These are phyloP conservation scores for Beauveria pseudobassiana DNA, from an alignment of 2,329 filamentous ascomycete genomes.

Conservation along the genomic window DNA sequence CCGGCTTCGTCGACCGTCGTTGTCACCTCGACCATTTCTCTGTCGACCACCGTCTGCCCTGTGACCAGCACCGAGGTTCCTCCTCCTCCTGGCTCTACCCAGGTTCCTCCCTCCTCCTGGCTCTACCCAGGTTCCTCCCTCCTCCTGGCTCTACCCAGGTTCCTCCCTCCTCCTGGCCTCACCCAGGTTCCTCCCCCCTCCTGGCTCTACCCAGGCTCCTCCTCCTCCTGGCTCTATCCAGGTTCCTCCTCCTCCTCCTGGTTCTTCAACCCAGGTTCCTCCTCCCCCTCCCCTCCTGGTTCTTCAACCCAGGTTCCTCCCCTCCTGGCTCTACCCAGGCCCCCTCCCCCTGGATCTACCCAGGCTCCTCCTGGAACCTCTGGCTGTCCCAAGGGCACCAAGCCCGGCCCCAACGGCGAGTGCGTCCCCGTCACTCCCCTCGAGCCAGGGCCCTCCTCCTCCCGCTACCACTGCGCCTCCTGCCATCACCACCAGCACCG, in stretches of 20 bases:
- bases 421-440: not conserved
- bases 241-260: not conserved
- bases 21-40: conserved; percentile 22
- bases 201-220: conserved; percentile 10
- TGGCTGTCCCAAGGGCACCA: not conserved
- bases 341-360: not conserved
- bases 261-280: not conserved
- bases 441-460: conserved; percentile 5
- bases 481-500: conserved; percentile 15
- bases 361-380: not conserved
- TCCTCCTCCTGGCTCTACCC: conserved; percentile 7
- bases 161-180: not conserved
- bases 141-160: not conserved
- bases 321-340: not conserved
- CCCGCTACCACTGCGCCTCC: conserved; percentile 1
- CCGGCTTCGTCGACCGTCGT: conserved; percentile 20
- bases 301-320: not conserved
- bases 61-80: conserved; percentile 19
- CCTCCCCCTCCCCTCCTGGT: conserved; percentile 7
- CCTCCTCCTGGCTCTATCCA: conserved; percentile 10
- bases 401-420: not conserved
- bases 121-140: not conserved
- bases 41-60: conserved; percentile 36
- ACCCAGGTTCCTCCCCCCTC: conserved; percentile 7
- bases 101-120: conserved; percentile 13